A percentile compares a stretch with the other conserved stretches of the same genome.
These are phyloP conservation scores for Colletotrichum zoysiae DNA, from an alignment of 2,329 filamentous ascomycete species.

Conservation along the genomic window DNA sequence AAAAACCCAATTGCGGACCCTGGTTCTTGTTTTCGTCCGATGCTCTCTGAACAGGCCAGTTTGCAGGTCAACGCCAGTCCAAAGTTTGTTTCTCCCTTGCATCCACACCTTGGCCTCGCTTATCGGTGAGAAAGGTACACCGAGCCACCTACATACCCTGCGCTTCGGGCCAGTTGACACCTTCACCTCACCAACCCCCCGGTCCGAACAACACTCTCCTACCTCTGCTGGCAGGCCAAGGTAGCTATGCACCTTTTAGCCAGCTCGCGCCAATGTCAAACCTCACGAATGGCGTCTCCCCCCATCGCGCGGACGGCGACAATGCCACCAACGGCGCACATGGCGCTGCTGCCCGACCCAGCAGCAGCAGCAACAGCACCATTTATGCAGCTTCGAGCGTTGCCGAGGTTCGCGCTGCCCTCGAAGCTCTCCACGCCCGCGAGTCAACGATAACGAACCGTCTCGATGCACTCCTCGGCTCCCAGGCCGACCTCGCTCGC, in stretches of 20 bases:
- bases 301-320: slow-evolving; percentile 50
- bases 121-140: slow-evolving; percentile 39
- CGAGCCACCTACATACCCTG: slow-evolving; percentile 33
- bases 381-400: slow-evolving; percentile 80
- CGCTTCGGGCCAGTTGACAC: slow-evolving; percentile 42
- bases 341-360: slow-evolving; percentile 29
- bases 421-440: slow-evolving; percentile 80
- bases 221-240: slow-evolving; percentile 44
- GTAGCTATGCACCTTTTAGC: slow-evolving; percentile 59
- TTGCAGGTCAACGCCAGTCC: slow-evolving; percentile 19
- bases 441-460: slow-evolving; percentile 81
- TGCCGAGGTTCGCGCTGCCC: slow-evolving; percentile 82
- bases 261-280: slow-evolving; percentile 61
- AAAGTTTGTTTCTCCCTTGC: slow-evolving; percentile 35
- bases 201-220: slow-evolving; percentile 37
- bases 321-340: slow-evolving; percentile 45
- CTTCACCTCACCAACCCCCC: slow-evolving; percentile 35
- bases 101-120: slow-evolving; percentile 38
- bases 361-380: slow-evolving; percentile 43
- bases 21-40: background rate
- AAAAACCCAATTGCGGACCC: slow-evolving; percentile 5
- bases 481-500: slow-evolving; percentile 87
- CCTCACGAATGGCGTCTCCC: slow-evolving; percentile 58
- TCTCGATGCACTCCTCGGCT: slow-evolving; percentile 81
- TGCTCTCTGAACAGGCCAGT: slow-evolving; percentile 15